Evolutionary conservation across 2,329 filamentous ascomycete genomes (phyloP).

Genomic region (Aspergillus spinulosporus): DNA sequence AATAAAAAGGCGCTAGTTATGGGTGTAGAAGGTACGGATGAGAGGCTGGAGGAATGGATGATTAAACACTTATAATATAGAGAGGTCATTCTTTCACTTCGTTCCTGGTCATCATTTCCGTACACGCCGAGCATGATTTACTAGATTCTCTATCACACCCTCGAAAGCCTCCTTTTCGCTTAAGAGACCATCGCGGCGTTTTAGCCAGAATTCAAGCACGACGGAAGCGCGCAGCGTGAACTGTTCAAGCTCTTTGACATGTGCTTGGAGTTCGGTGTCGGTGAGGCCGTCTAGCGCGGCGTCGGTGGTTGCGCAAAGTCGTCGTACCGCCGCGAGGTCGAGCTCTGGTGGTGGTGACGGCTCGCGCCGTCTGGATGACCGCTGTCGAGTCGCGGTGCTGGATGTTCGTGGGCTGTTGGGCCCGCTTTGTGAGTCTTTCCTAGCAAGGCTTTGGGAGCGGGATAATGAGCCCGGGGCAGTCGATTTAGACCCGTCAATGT

Average conservation of each 20-base stretch:
- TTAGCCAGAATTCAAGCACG: constrained; percentile 84
- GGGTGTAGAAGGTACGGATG: neutral
- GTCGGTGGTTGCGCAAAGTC: constrained; percentile 80
- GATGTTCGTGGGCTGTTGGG: constrained; percentile 25
- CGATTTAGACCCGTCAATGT: constrained; percentile 54
- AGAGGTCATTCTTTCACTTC: neutral
- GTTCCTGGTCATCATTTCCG: constrained; percentile 55
- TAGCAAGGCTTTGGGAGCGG: constrained; percentile 34
- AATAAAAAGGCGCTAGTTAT: neutral
- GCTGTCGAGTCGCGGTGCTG: constrained; percentile 34
- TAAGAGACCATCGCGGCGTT: constrained; percentile 79
- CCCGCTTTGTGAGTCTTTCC: constrained; percentile 31
- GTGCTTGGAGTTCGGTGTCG: constrained; percentile 69
- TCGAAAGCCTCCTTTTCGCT: constrained; percentile 93
- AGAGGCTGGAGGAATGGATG: neutral
- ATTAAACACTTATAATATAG: neutral
- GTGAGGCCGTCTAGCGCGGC: constrained; percentile 79
- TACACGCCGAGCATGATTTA: constrained; percentile 84
- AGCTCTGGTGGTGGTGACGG: constrained; percentile 68
- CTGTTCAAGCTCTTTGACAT: constrained; percentile 68
- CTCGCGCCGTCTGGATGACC: constrained; percentile 41
- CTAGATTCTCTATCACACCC: constrained; percentile 93
- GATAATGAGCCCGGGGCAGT: constrained; percentile 59
- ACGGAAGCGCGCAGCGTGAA: constrained; percentile 72
- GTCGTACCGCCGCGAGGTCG: constrained; percentile 74